These are phyloP conservation scores for Aspergillus caelatus DNA, from an alignment of 2,329 filamentous ascomycete species.

Conservation along the genomic window DNA sequence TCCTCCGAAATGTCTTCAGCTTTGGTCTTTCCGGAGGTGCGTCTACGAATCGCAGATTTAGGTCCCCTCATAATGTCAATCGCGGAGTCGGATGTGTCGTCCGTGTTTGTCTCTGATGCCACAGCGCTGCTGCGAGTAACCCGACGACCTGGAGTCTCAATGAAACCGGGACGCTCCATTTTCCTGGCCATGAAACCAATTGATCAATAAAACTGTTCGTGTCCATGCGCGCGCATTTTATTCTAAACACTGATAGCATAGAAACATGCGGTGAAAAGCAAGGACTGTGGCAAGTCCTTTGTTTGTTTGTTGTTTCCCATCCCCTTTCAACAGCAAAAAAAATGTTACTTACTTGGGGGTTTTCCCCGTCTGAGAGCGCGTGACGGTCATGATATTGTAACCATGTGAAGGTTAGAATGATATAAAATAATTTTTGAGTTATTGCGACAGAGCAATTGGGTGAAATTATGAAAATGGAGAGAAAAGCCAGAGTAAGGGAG, in stretches of 20 bases:
- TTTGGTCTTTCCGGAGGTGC: constrained; percentile 32
- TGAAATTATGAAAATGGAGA: constrained; percentile 15
- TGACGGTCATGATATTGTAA: constrained; percentile 46
- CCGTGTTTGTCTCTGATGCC: constrained; percentile 34
- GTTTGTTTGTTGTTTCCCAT: constrained; percentile 1
- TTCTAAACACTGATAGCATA: neutral
- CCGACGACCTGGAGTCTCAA: constrained; percentile 55
- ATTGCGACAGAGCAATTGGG: neutral
- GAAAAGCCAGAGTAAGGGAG: constrained; percentile 8
- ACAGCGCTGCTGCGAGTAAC: constrained; percentile 46
- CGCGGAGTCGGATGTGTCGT: constrained; percentile 32
- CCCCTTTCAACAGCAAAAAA: constrained; percentile 13
- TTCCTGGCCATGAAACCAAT: constrained; percentile 45
- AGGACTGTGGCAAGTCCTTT: constrained; percentile 5
- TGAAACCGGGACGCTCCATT: constrained; percentile 53
- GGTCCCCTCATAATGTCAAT: constrained; percentile 21
- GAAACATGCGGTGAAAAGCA: constrained; percentile 17
- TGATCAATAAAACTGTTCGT: neutral
- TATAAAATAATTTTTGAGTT: constrained; percentile 5
- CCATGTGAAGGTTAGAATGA: constrained; percentile 16
- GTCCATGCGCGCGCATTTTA: constrained; percentile 3
- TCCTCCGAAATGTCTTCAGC: constrained; percentile 30
- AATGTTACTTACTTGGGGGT: constrained; percentile 53
- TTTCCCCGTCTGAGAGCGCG: constrained; percentile 55
- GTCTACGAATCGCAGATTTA: constrained; percentile 34